These are phyloP conservation scores for Candida tallmaniae DNA, from an alignment of 805 yeast genomes.

Conservation along the genomic window DNA sequence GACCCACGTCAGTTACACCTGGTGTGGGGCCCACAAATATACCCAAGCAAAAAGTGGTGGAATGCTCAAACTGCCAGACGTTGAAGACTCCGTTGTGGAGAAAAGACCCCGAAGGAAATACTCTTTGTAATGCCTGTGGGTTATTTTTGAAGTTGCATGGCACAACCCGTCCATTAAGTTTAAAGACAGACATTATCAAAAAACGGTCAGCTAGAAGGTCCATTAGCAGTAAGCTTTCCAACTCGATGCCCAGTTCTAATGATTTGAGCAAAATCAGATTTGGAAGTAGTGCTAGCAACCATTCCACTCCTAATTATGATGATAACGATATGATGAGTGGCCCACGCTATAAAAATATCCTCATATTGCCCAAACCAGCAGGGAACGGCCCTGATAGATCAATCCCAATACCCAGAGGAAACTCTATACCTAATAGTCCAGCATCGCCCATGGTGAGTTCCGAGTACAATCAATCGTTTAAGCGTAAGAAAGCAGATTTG, in stretches of 20 bases:
- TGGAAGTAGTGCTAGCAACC: neutral
- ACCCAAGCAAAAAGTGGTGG: constrained; percentile 19
- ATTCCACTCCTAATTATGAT: constrained; percentile 5
- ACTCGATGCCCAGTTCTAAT: constrained; percentile 9
- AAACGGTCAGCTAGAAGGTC: constrained; percentile 46
- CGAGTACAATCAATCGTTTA: constrained; percentile 30
- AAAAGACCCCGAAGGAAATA: constrained; percentile 53
- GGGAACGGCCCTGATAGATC: constrained; percentile 16
- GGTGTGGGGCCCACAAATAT: neutral
- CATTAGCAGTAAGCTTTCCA: constrained; percentile 6
- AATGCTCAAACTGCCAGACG: constrained; percentile 57
- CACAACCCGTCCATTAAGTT: constrained; percentile 54
- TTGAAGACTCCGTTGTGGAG: constrained; percentile 61
- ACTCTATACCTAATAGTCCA: constrained; percentile 16
- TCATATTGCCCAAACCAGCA: constrained; percentile 38
- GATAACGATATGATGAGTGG: constrained; percentile 5
- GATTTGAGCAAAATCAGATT: constrained; percentile 5
- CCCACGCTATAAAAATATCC: constrained; percentile 31
- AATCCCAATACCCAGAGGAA: constrained; percentile 24
- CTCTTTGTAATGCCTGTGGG: constrained; percentile 64
- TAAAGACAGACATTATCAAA: constrained; percentile 54
- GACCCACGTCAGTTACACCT: constrained; percentile 1
- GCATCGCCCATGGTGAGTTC: constrained; percentile 15
- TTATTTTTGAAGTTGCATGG: constrained; percentile 58
- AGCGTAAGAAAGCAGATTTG: constrained; percentile 38